phyloP scores from a whole-genome alignment of 805 yeast genomes.

The Jamesozyma rosinii region DNA sequence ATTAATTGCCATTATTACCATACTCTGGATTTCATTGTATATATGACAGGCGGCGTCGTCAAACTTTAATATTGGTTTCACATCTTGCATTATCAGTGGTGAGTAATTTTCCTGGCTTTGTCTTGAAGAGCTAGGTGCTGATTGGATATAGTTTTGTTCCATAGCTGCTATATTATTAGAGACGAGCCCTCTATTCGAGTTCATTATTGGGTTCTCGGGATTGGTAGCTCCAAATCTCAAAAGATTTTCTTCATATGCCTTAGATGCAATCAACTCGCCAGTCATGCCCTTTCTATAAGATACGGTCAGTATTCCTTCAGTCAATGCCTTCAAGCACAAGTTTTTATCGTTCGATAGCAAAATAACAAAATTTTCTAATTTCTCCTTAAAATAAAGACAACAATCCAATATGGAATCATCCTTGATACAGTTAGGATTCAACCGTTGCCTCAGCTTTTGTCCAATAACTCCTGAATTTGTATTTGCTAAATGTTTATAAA shows the following conservation, averaged over 20 bases:
- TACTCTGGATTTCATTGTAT: slow-evolving; percentile 34
- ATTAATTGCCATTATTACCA: slow-evolving; percentile 41
- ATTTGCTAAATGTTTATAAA: slow-evolving; percentile 50
- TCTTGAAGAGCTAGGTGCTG: not conserved
- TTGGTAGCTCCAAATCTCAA: slow-evolving; percentile 12
- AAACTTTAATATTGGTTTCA: not conserved
- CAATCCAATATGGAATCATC: slow-evolving; percentile 87
- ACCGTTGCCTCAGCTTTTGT: slow-evolving; percentile 49
- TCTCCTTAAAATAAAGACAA: slow-evolving; percentile 51
- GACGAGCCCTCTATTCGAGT: not conserved
- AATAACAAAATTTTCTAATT: slow-evolving; percentile 39
- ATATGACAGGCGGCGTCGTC: slow-evolving; percentile 17
- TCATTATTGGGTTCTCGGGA: not conserved
- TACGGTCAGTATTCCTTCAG: slow-evolving; percentile 58
- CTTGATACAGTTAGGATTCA: slow-evolving; percentile 39
- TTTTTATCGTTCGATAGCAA: slow-evolving; percentile 77
- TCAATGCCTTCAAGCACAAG: slow-evolving; percentile 66
- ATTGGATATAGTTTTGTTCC: not conserved
- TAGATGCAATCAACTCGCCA: slow-evolving; percentile 38
- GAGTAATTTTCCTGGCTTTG: not conserved
- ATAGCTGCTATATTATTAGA: not conserved
- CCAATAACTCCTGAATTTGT: slow-evolving; percentile 46
- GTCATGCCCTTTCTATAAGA: slow-evolving; percentile 38
- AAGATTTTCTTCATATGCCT: slow-evolving; percentile 32
- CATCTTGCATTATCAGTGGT: not conserved